Evolutionary conservation across 2,329 filamentous ascomycete species (phyloP), one percentile per base, ranked within the genome.

Genomic region (Fusarium sp.): DNA sequence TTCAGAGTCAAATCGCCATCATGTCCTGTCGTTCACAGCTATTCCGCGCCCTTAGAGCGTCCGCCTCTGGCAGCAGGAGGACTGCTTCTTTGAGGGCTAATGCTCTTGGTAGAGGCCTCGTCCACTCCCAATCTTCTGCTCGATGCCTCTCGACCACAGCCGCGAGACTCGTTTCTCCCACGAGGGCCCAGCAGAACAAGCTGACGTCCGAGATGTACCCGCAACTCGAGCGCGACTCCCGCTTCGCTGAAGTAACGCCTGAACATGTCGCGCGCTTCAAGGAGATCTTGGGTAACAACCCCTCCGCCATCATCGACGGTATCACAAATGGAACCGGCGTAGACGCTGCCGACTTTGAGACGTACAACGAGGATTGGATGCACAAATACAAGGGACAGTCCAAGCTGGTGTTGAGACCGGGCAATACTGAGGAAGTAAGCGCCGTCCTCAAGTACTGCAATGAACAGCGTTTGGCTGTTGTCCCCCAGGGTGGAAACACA

Each of bases 311-410:
- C 54, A 89, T 98, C 66, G 95, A 98, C 78, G 93, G 93, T 53
- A 87, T 97, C 58, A 93, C 90, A 6, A 70, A 68, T 27, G 90
- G 82, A 29, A 79, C 90, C 16, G 64, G 68, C 29, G 89, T 95
- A 80, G 90, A 83, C 30, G 80, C 90, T n/a, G 92, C 93, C 75
- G 96, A 98, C 78, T 87, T 98, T 71, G 93, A 96, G 79, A 88
- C 92, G 10, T 99, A 94, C 87, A 99, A 99, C 82, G 90, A 91
- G 78, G 96, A 99, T 83, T 99, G 97, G 96, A 98, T 99, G 95
- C 91, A 93, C 81, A 99, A 99, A 83, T 99, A 97, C 84, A 91
- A 93, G 66, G 97, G 96, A 30, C 94, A 98, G 81, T 90, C 93
- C 66, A 90, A 91, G 77, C 84, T 99, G 27, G 94, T 98, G 7